Percentiles rank a stretch among this genome's conserved stretches.
phyloP scores from a whole-genome alignment of 176 grass and related monocot species.

The Musa schizocarpa region DNA sequence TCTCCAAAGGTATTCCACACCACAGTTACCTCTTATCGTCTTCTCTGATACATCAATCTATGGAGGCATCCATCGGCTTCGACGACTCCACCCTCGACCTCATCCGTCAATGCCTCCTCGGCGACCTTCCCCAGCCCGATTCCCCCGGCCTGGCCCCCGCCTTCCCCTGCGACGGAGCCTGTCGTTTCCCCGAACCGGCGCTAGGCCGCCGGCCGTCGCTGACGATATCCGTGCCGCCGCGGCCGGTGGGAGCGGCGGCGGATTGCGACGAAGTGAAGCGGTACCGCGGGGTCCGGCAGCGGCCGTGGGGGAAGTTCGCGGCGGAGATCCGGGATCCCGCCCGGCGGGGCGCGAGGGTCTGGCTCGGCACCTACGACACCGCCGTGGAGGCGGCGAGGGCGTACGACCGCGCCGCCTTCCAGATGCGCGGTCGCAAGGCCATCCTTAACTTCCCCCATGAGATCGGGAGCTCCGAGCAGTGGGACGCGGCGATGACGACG shows the following conservation, averaged over 20 bases:
- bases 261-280: background rate
- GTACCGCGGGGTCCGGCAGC: background rate
- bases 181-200: background rate
- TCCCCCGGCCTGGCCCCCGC: background rate
- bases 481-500: background rate
- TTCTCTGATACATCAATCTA: background rate
- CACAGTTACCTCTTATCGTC: too few relatives aligned
- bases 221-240: slow-evolving; percentile 1
- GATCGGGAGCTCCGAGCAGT: background rate
- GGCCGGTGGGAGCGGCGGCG: background rate
- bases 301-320: background rate
- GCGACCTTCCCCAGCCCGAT: slow-evolving; percentile 24
- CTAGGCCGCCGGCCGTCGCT: background rate
- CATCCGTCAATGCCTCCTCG: slow-evolving; percentile 49
- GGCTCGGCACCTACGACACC: slow-evolving; percentile 90
- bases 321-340: slow-evolving; percentile 12
- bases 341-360: slow-evolving; percentile 82
- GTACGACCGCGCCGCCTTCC: slow-evolving; percentile 81
- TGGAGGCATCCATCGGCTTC: background rate
- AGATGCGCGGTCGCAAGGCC: slow-evolving; percentile 85
- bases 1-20: background rate
- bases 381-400: slow-evolving; percentile 85
- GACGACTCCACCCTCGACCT: slow-evolving; percentile 20
- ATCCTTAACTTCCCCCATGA: slow-evolving; percentile 74
- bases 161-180: background rate